Evolutionary conservation across 352 stramenopile genomes (phyloP).

Genomic region (Elongisporangium anandrum): DNA sequence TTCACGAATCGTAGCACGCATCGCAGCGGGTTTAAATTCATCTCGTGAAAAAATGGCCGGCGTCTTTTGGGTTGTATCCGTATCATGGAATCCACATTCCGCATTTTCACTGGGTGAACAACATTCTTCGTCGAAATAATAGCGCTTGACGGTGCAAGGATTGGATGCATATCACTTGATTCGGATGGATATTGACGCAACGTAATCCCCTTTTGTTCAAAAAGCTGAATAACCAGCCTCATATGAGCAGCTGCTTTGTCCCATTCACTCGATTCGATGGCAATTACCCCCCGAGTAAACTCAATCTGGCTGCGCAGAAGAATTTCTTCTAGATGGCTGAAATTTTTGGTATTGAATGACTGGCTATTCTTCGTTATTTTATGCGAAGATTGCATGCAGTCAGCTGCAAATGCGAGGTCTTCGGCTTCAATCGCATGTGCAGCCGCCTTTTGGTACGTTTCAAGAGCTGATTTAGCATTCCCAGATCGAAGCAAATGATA

Average conservation of each 20-base stretch:
- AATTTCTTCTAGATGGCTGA: slow-evolving; percentile 55
- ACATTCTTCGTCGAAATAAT: background rate
- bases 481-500: slow-evolving; percentile 61
- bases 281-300: slow-evolving; percentile 64
- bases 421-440: slow-evolving; percentile 51
- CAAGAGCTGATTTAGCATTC: slow-evolving; percentile 47
- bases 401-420: slow-evolving; percentile 60
- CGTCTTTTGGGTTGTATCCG: background rate
- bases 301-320: slow-evolving; percentile 64
- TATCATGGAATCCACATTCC: background rate
- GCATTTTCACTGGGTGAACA: background rate
- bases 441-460: slow-evolving; percentile 54
- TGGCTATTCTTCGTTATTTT: slow-evolving; percentile 51
- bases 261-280: slow-evolving; percentile 73
- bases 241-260: slow-evolving; percentile 53
- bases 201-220: slow-evolving; percentile 56
- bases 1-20: background rate
- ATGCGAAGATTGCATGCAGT: slow-evolving; percentile 73
- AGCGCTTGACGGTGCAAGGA: background rate
- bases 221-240: slow-evolving; percentile 53
- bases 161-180: background rate
- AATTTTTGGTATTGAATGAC: slow-evolving; percentile 16
- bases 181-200: slow-evolving; percentile 37
- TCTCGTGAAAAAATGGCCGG: background rate
- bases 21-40: background rate